Percentiles rank a stretch among this genome's conserved stretches.
Conservation (phyloP, 2,329 filamentous ascomycete species). For the Sphaerostilbella broomeana region DNA sequence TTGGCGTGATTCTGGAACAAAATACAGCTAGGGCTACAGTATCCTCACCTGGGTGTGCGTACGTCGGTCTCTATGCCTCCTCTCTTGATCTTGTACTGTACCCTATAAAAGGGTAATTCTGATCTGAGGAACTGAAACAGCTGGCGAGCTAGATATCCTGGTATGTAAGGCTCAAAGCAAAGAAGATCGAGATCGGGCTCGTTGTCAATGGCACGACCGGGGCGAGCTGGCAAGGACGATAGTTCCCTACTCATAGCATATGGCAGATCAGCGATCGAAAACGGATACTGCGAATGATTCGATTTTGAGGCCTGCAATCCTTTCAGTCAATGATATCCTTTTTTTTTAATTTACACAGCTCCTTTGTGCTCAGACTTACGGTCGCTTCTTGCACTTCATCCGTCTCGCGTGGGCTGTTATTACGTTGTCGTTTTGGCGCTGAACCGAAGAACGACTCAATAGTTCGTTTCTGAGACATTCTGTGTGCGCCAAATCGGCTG, state of each 20-base stretch:
- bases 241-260: slow-evolving; percentile 33
- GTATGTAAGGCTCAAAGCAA: slow-evolving; percentile 69
- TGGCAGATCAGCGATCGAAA: slow-evolving; percentile 41
- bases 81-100: slow-evolving; percentile 65
- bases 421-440: slow-evolving; percentile 20
- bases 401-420: background rate
- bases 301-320: slow-evolving; percentile 25
- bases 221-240: slow-evolving; percentile 41
- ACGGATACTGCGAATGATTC: slow-evolving; percentile 42
- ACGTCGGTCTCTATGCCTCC: slow-evolving; percentile 57
- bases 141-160: slow-evolving; percentile 45
- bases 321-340: background rate
- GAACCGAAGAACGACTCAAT: slow-evolving; percentile 60
- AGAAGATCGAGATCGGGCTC: slow-evolving; percentile 66
- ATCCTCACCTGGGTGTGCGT: slow-evolving; percentile 39
- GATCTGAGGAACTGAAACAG: slow-evolving; percentile 65
- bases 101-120: slow-evolving; percentile 70
- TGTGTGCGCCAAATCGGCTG: background rate
- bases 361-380: background rate
- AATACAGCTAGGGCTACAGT: background rate
- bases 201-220: slow-evolving; percentile 53
- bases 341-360: background rate
- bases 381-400: slow-evolving; percentile 4
- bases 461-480: slow-evolving; percentile 39
- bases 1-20: background rate